Conservation (phyloP, 1,284 basidiomycete species). For the Kwoniella shivajii region DNA sequence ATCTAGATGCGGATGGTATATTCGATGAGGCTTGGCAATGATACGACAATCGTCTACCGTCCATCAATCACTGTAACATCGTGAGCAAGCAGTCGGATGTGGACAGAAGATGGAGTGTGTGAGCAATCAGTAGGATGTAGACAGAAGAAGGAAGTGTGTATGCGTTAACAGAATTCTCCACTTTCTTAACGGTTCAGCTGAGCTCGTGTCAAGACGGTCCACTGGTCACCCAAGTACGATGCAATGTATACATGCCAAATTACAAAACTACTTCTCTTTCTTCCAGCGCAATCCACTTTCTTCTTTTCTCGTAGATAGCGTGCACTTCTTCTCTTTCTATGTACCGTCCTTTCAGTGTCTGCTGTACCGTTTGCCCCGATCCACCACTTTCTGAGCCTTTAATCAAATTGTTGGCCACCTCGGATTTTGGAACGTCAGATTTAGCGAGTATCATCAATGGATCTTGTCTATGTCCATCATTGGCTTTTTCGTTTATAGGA, state of each 20-base stretch:
- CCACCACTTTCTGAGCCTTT: too few species aligned
- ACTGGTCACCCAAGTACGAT: too few species aligned
- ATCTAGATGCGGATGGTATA: conserved; percentile 46
- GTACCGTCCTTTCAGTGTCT: conserved; percentile 56
- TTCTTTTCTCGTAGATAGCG: conserved; percentile 64
- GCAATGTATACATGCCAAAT: too few species aligned
- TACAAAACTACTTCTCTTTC: conserved; percentile 35
- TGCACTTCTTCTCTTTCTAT: conserved; percentile 74
- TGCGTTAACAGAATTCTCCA: too few species aligned
- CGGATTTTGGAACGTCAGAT: too few species aligned
- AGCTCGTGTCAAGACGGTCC: too few species aligned
- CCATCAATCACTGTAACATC: too few species aligned
- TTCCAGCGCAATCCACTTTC: conserved; percentile 43
- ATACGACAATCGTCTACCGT: background rate
- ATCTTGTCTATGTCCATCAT: conserved; percentile 33
- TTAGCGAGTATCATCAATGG: conserved; percentile 24
- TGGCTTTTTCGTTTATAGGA: conserved; percentile 22
- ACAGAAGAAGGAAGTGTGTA: background rate
- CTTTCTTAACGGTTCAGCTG: too few species aligned
- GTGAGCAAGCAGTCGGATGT: too few species aligned
- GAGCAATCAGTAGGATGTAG: background rate
- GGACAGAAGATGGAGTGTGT: too few species aligned
- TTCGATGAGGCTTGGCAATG: conserved; percentile 48
- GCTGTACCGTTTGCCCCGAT: too few species aligned
- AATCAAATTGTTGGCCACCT: too few species aligned